Conservation (phyloP, 2,329 filamentous ascomycete genomes). For the Penicillium sp. region DNA sequence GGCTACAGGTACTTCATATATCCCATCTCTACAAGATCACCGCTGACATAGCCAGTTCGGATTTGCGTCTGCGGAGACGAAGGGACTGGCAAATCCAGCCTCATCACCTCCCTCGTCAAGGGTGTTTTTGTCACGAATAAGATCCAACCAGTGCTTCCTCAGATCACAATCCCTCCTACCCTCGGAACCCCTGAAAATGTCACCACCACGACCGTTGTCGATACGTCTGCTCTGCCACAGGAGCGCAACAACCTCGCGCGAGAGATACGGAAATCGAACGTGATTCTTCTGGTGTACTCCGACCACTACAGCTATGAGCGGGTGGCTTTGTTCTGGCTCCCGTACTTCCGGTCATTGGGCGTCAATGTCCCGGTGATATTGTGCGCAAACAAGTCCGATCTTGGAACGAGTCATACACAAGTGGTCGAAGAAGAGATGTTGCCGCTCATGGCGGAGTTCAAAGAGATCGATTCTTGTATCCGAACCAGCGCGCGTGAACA, state of each 20-base stretch:
- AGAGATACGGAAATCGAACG: conserved; percentile 94
- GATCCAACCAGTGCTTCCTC: conserved; percentile 90
- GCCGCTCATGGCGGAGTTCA: conserved; percentile 96
- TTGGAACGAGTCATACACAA: conserved; percentile 73
- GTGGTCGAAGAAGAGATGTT: conserved; percentile 97
- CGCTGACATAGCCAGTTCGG: conserved; percentile 60
- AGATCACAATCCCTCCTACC: conserved; percentile 91
- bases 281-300: conserved; percentile 94
- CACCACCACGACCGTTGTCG: conserved; percentile 87
- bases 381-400: conserved; percentile 96
- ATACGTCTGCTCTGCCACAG: conserved; percentile 92
- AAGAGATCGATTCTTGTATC: conserved; percentile 98
- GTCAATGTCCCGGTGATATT: conserved; percentile 97
- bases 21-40: not conserved
- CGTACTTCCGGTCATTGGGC: conserved; percentile 94
- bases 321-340: conserved; percentile 97
- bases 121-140: conserved; percentile 95
- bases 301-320: conserved; percentile 99
- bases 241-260: conserved; percentile 87
- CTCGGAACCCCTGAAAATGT: conserved; percentile 95
- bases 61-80: conserved; percentile 98
- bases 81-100: conserved; percentile 87
- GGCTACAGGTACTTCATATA: conserved; percentile 7
- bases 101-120: conserved; percentile 94
- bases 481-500: conserved; percentile 89